Evolutionary conservation across 208 protist genomes (phyloP).

Genomic region (Leishmania aethiopica): DNA sequence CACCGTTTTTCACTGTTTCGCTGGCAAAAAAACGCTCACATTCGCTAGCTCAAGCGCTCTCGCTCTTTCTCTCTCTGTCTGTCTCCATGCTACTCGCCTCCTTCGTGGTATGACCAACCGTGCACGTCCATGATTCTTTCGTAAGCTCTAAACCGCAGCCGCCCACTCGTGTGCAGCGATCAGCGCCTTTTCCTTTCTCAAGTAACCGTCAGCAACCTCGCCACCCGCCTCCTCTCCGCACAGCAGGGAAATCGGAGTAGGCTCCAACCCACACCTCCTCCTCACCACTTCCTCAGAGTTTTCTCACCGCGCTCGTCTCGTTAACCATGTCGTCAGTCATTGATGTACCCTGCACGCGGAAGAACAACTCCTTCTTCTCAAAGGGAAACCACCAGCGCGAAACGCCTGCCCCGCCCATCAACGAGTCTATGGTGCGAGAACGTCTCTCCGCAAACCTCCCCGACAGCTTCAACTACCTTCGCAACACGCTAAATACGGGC

Average conservation of each 20-base stretch:
- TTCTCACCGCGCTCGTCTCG: not conserved
- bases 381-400: not conserved
- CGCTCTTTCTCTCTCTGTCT: not conserved
- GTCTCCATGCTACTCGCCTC: too few relatives aligned
- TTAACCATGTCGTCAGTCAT: slow-evolving; percentile 12
- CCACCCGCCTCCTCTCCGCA: not conserved
- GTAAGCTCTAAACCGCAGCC: not conserved
- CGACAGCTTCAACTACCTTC: slow-evolving; percentile 17
- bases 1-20: not conserved
- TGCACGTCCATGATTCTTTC: not conserved
- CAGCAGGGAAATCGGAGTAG: not conserved
- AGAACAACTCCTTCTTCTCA: not conserved
- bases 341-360: slow-evolving; percentile 15
- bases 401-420: slow-evolving; percentile 6
- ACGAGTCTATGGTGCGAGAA: slow-evolving; percentile 30
- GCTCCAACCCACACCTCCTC: not conserved
- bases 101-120: not conserved
- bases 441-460: slow-evolving; percentile 28
- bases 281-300: not conserved
- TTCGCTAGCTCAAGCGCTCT: not conserved
- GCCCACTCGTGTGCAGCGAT: not conserved
- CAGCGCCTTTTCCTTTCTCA: not conserved
- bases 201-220: not conserved
- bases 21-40: too few relatives aligned
- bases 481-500: slow-evolving; percentile 9